A percentile compares a stretch with the other conserved stretches of the same genome.
phyloP scores from a whole-genome alignment of 257 asterid species.

The Scutellaria baicalensis region DNA sequence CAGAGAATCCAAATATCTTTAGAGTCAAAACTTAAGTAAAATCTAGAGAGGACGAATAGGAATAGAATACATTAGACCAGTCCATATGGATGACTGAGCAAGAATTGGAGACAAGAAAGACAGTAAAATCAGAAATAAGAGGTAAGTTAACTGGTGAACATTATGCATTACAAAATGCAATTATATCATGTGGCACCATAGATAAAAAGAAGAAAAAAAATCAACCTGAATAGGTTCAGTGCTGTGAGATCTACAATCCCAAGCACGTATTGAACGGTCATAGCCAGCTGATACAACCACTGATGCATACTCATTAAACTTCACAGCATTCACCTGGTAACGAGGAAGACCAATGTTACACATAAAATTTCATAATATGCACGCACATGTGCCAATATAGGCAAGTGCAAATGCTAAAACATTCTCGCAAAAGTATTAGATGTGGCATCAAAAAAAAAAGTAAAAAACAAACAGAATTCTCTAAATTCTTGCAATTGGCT shows the following conservation, averaged over 20 bases:
- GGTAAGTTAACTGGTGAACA: not conserved
- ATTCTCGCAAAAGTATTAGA: not conserved
- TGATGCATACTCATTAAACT: constrained; percentile 70
- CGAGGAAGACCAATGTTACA: constrained; percentile 2
- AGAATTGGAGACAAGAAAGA: not conserved
- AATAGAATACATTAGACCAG: not conserved
- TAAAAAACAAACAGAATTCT: not conserved
- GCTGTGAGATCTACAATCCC: constrained; percentile 99
- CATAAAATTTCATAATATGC: not conserved
- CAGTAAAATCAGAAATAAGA: not conserved
- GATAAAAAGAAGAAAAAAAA: too few relatives aligned
- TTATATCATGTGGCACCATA: not conserved
- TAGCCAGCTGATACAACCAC: constrained; percentile 93
- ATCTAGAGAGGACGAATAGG: not conserved
- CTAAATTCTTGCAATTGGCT: not conserved
- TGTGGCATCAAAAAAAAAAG: not conserved
- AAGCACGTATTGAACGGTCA: constrained; percentile 84
- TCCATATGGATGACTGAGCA: not conserved
- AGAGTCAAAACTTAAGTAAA: not conserved
- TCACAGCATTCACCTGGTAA: constrained; percentile 83
- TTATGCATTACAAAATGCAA: not conserved
- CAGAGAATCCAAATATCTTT: constrained; percentile 8
- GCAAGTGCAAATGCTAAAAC: not conserved
- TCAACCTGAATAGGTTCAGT: constrained; percentile 88
- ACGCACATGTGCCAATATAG: not conserved